A percentile compares a stretch with the other conserved stretches of the same genome.
Evolutionary conservation across 2,329 filamentous ascomycete genomes (phyloP).

Genomic region (Rhinocladiella similis): DNA sequence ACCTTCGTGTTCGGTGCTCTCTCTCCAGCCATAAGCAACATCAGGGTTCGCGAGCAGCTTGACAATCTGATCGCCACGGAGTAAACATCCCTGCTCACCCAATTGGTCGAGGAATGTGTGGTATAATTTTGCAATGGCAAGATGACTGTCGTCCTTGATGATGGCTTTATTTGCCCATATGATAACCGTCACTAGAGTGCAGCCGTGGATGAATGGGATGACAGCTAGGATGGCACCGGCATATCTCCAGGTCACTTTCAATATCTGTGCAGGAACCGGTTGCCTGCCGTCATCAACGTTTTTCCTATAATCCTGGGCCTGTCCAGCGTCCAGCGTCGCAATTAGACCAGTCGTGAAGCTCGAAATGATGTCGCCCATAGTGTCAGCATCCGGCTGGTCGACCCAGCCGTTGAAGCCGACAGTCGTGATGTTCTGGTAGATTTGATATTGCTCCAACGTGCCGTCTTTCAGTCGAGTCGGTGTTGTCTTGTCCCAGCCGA

Average conservation of each 20-base stretch:
- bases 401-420: constrained; percentile 7
- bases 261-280: constrained; percentile 81
- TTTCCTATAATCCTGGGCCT: background rate
- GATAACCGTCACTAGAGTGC: constrained; percentile 23
- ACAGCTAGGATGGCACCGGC: constrained; percentile 20
- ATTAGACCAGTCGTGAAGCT: constrained; percentile 22
- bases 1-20: constrained; percentile 8
- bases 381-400: constrained; percentile 1
- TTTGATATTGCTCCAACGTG: constrained; percentile 8
- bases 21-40: constrained; percentile 23
- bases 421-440: constrained; percentile 20
- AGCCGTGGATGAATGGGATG: constrained; percentile 25
- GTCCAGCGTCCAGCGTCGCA: constrained; percentile 14
- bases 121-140: constrained; percentile 26
- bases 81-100: constrained; percentile 24
- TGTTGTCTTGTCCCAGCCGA: constrained; percentile 22
- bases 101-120: constrained; percentile 16
- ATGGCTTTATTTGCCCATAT: constrained; percentile 28
- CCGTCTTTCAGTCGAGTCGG: constrained; percentile 4
- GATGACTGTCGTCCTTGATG: constrained; percentile 28
- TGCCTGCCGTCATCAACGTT: constrained; percentile 81
- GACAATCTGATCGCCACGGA: constrained; percentile 26
- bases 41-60: constrained; percentile 15
- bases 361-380: constrained; percentile 17
- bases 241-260: constrained; percentile 67